Conservation (phyloP, 495 filamentous ascomycete genomes). For the Penicillium dipodomyicola region DNA sequence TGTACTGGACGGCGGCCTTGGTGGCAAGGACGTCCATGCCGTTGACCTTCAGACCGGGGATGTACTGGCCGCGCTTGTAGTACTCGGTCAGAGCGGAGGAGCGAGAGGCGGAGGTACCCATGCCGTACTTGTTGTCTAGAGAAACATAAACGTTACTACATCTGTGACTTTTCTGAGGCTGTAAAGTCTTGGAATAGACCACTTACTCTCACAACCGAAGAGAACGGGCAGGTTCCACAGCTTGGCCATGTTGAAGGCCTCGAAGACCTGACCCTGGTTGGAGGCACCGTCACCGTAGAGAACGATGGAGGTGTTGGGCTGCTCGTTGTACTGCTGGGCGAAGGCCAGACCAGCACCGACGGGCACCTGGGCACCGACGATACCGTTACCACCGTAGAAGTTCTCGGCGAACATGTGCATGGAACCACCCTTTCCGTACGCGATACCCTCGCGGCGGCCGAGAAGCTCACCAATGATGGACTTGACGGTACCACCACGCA, state of each 20-base stretch:
- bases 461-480: conserved; percentile 96
- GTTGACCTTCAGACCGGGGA: conserved; percentile 98
- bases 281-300: conserved; percentile 96
- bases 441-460: conserved; percentile 91
- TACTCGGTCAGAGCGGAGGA: conserved; percentile 96
- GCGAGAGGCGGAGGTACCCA: conserved; percentile 95
- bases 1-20: conserved; percentile 91
- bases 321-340: conserved; percentile 88
- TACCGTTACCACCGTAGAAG: conserved; percentile 98
- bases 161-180: background rate
- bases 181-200: background rate
- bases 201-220: conserved; percentile 96
- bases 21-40: conserved; percentile 99
- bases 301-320: conserved; percentile 79
- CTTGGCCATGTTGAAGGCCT: conserved; percentile 99
- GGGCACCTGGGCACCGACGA: conserved; percentile 97
- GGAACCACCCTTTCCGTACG: conserved; percentile 96
- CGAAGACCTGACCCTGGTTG: conserved; percentile 99
- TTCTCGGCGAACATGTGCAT: conserved; percentile 99
- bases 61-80: conserved; percentile 99
- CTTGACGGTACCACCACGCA: conserved; percentile 89
- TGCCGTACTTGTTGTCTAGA: conserved; percentile 99
- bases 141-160: conserved; percentile 15
- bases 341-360: conserved; percentile 96
- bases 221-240: conserved; percentile 94